Evolutionary conservation across 2,329 filamentous ascomycete species (phyloP).

Genomic region (Exophiala aquamarina): DNA sequence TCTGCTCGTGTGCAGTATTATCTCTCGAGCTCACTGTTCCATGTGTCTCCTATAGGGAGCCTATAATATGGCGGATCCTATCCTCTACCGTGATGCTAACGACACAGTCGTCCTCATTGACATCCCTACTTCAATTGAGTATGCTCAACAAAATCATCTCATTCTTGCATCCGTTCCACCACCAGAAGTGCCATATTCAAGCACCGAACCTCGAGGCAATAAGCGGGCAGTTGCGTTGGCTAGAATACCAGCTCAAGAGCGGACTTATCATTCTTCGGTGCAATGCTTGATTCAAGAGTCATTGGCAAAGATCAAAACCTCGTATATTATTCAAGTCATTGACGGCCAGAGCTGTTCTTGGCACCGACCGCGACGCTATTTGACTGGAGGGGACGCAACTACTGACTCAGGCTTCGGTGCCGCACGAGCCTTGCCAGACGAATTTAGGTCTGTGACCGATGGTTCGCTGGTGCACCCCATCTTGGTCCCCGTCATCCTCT

Average conservation of each 20-base stretch:
- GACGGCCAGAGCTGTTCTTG: conserved; percentile 4
- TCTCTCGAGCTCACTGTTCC: too few relatives aligned
- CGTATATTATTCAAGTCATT: too few relatives aligned
- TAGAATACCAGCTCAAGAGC: conserved; percentile 35
- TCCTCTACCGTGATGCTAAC: conserved; percentile 53
- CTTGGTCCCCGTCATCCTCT: conserved; percentile 19
- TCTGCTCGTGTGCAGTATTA: conserved; percentile 1
- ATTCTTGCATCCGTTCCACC: conserved; percentile 48
- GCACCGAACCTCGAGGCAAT: conserved; percentile 52
- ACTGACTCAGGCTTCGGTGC: conserved; percentile 2
- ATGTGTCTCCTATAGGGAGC: too few relatives aligned
- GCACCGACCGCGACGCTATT: conserved; percentile 7
- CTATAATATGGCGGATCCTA: neutral
- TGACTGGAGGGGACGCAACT: neutral
- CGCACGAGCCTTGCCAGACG: conserved; percentile 3
- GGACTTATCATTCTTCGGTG: conserved; percentile 31
- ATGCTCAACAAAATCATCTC: conserved; percentile 45
- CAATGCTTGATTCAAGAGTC: conserved; percentile 38
- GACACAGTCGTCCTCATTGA: conserved; percentile 54
- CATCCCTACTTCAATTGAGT: conserved; percentile 57
- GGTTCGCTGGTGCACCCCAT: neutral
- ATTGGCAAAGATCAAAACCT: conserved; percentile 34
- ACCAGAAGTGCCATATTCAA: conserved; percentile 46
- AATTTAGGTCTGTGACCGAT: conserved; percentile 2
- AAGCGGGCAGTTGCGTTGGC: conserved; percentile 43